Evolutionary conservation across 345 rosid genomes (phyloP).

Genomic region (Sonneratia alba): DNA sequence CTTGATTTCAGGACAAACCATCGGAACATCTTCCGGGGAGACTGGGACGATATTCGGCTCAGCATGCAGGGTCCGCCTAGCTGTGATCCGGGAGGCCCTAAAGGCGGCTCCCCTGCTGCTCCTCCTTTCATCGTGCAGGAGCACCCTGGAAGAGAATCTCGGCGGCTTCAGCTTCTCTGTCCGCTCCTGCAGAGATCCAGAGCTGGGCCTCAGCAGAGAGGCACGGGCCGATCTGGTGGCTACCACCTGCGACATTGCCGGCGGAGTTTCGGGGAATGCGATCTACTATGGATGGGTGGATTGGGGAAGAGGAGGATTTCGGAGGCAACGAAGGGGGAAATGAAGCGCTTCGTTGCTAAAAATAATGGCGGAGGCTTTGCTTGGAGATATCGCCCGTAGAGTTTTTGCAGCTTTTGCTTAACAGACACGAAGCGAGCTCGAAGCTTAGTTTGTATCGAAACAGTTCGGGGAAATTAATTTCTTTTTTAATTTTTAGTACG

Average conservation of each 20-base stretch:
- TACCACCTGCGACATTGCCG: slow-evolving; percentile 67
- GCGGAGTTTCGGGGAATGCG: not conserved
- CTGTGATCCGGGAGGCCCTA: slow-evolving; percentile 28
- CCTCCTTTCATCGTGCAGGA: slow-evolving; percentile 21
- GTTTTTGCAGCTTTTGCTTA: slow-evolving; percentile 29
- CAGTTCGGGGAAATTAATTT: too few species aligned
- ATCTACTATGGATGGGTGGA: too few species aligned
- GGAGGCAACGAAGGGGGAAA: slow-evolving; percentile 1
- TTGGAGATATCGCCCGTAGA: slow-evolving; percentile 43
- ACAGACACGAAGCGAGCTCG: not conserved
- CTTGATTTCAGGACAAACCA: slow-evolving; percentile 17
- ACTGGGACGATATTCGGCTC: slow-evolving; percentile 63
- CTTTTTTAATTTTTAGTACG: not conserved
- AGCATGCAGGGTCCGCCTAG: slow-evolving; percentile 39
- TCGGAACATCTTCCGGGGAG: slow-evolving; percentile 51
- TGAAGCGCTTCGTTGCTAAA: slow-evolving; percentile 2
- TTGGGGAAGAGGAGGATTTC: not conserved
- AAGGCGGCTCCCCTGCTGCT: slow-evolving; percentile 15
- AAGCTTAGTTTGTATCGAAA: slow-evolving; percentile 58
- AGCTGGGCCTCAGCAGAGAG: slow-evolving; percentile 28
- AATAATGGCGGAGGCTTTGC: slow-evolving; percentile 5
- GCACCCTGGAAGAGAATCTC: slow-evolving; percentile 39
- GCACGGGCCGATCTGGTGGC: slow-evolving; percentile 58
- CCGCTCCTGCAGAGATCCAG: slow-evolving; percentile 41
- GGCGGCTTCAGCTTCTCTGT: slow-evolving; percentile 41